phyloP scores from a whole-genome alignment of 352 stramenopile genomes.

The Globisporangium viniferum region DNA sequence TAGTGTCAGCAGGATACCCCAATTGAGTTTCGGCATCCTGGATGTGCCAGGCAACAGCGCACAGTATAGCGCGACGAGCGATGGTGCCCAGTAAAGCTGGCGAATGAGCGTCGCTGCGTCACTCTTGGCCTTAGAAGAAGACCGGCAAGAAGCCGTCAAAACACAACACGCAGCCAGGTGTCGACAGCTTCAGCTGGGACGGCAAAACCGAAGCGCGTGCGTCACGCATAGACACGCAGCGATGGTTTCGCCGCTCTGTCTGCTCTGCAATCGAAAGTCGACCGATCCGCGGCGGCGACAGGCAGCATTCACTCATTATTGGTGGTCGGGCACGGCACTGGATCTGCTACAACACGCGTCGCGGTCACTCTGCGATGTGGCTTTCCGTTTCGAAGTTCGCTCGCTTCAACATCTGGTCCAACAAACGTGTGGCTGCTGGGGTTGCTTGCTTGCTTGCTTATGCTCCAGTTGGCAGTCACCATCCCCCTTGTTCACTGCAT shows the following conservation, averaged over 20 bases:
- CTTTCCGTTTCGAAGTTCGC: neutral
- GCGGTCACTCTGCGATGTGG: neutral
- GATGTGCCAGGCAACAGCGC: too few species aligned
- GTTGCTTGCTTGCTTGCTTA: neutral
- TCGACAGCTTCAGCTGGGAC: neutral
- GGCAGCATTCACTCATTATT: neutral
- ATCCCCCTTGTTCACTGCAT: neutral
- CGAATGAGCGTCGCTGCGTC: neutral
- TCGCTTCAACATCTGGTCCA: neutral
- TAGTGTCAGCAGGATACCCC: neutral
- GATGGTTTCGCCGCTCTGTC: neutral
- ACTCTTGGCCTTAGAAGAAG: neutral
- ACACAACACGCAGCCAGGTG: neutral
- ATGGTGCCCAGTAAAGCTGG: neutral
- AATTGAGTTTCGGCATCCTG: too few species aligned
- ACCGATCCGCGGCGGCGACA: neutral
- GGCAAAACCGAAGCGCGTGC: neutral
- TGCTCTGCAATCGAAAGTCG: slow-evolving; percentile 5
- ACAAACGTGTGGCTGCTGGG: neutral
- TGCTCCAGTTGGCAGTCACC: neutral
- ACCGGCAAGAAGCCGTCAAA: neutral
- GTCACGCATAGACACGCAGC: neutral
- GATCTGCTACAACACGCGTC: neutral
- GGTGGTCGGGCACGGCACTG: neutral
- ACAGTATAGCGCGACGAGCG: neutral